A percentile compares a stretch with the other conserved stretches of the same genome.
Evolutionary conservation across 1,139 yeast species (phyloP).

Genomic region (Wickerhamomyces sp.): DNA sequence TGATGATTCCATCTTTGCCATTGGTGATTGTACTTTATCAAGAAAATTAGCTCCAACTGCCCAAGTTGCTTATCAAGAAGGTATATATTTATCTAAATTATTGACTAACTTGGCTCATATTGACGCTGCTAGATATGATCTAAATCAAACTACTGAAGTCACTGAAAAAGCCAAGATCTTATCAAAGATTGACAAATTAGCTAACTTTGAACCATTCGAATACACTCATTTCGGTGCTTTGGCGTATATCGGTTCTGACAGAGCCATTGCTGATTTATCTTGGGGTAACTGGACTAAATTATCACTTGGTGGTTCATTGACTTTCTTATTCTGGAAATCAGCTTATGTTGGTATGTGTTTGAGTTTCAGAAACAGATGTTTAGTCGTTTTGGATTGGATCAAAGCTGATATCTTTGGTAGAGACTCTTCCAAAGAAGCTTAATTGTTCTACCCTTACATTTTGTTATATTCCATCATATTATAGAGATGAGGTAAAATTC

Average conservation of each 20-base stretch:
- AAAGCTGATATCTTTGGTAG: conserved; percentile 88
- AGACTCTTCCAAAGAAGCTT: conserved; percentile 47
- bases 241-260: conserved; percentile 84
- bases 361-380: conserved; percentile 79
- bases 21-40: conserved; percentile 90
- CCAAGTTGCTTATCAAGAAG: conserved; percentile 96
- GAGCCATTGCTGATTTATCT: conserved; percentile 89
- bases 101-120: conserved; percentile 68
- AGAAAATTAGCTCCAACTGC: conserved; percentile 94
- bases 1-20: conserved; percentile 75
- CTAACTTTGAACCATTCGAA: conserved; percentile 50
- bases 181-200: conserved; percentile 67
- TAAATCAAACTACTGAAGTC: conserved; percentile 32
- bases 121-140: conserved; percentile 51
- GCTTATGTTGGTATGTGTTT: conserved; percentile 92
- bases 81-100: conserved; percentile 69
- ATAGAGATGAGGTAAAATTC: too few species aligned
- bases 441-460: background rate
- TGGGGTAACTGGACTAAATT: conserved; percentile 84
- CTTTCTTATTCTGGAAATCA: conserved; percentile 92
- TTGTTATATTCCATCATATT: background rate
- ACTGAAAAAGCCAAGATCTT: conserved; percentile 37
- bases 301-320: conserved; percentile 79
- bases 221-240: conserved; percentile 70
- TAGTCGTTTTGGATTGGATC: conserved; percentile 83